These are phyloP conservation scores for Ensete glaucum DNA, from an alignment of 176 grass and related monocot species.

Conservation along the genomic window DNA sequence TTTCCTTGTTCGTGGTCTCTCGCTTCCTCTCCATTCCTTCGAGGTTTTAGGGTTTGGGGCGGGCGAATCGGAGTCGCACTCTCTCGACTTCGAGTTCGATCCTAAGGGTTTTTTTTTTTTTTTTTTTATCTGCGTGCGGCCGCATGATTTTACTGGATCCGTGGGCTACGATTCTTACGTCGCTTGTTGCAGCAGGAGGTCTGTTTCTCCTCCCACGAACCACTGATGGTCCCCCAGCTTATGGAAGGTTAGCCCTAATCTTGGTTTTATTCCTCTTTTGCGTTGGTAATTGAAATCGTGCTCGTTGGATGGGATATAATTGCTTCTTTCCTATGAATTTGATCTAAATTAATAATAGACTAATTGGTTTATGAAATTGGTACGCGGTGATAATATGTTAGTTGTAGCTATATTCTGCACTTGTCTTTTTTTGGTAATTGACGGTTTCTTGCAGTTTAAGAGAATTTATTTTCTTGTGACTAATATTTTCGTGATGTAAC, in stretches of 20 bases:
- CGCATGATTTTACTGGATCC: not conserved
- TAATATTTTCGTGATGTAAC: too few species aligned
- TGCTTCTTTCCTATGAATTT: not conserved
- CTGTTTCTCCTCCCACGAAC: not conserved
- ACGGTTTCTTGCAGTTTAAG: too few species aligned
- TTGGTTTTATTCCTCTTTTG: not conserved
- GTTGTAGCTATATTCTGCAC: too few species aligned
- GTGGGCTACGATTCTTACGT: not conserved
- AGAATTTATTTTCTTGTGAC: too few species aligned
- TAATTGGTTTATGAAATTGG: too few species aligned
- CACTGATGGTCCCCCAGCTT: not conserved
- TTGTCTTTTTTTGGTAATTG: too few species aligned
- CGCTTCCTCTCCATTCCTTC: not conserved
- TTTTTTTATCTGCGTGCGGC: not conserved
- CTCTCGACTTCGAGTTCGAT: too few species aligned
- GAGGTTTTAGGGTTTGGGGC: not conserved
- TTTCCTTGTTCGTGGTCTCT: not conserved
- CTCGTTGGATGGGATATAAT: not conserved
- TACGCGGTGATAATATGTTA: too few species aligned
- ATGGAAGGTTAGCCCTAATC: not conserved
- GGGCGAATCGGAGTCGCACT: not conserved
- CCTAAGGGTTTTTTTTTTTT: too few species aligned
- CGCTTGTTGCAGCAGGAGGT: not conserved
- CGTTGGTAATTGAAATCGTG: not conserved
- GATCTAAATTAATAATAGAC: not conserved